These are phyloP conservation scores for Aulographum hederae DNA, from an alignment of 2,329 filamentous ascomycete genomes.

Conservation along the genomic window DNA sequence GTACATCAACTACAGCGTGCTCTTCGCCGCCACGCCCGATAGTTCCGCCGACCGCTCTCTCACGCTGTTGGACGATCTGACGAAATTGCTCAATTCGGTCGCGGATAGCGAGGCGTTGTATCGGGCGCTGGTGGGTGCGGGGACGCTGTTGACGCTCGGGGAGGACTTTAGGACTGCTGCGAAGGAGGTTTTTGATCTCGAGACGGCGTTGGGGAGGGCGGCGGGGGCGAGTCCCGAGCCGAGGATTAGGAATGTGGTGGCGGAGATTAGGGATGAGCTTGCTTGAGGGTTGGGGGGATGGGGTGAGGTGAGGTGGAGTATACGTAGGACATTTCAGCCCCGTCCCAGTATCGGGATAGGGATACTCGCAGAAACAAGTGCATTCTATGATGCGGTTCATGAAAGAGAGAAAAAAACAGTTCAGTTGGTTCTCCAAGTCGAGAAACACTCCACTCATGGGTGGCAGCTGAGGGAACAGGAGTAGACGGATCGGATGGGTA, in stretches of 20 bases:
- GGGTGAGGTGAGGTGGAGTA: too few species aligned
- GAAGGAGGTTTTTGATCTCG: conserved; percentile 36
- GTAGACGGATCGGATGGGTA: too few species aligned
- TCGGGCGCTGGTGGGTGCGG: conserved; percentile 62
- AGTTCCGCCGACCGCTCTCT: conserved; percentile 27
- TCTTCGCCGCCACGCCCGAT: conserved; percentile 29
- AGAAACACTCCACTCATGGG: too few species aligned
- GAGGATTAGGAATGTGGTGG: conserved; percentile 38
- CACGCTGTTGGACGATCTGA: conserved; percentile 42
- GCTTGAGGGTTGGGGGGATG: background rate
- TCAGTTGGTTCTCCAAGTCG: too few species aligned
- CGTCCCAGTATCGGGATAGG: too few species aligned
- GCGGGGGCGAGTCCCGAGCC: conserved; percentile 35
- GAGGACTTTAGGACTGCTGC: conserved; percentile 38
- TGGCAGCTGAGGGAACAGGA: too few species aligned
- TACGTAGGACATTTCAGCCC: too few species aligned
- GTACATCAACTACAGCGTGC: conserved; percentile 69
- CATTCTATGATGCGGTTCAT: too few species aligned
- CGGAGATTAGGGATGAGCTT: conserved; percentile 28
- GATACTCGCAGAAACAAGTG: too few species aligned
- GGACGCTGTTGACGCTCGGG: conserved; percentile 53
- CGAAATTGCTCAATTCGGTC: conserved; percentile 34
- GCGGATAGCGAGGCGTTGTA: conserved; percentile 71
- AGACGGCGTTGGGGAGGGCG: conserved; percentile 26
- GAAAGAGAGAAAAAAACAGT: too few species aligned